Percentiles rank a stretch among this genome's conserved stretches.
Conservation (phyloP, 179 eudicot genomes). For the Nepenthes alata region DNA sequence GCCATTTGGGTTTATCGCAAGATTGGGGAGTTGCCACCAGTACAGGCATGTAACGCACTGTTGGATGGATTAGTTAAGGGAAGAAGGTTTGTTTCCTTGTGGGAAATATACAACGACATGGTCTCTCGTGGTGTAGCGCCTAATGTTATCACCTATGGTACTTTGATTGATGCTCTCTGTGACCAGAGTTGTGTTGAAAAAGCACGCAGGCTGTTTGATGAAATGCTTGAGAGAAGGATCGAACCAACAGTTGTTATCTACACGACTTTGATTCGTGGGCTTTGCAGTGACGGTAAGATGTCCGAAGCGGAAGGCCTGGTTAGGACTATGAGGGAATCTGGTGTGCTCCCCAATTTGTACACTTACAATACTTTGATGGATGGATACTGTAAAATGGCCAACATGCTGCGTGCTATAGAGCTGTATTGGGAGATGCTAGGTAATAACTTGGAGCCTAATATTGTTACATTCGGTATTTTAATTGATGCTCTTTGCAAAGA, state of each 20-base stretch:
- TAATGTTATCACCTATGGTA: constrained; percentile 59
- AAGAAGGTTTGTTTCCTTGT: constrained; percentile 33
- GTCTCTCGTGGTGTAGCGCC: constrained; percentile 32
- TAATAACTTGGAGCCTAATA: constrained; percentile 37
- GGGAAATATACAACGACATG: constrained; percentile 43
- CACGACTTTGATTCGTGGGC: constrained; percentile 52
- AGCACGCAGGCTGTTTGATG: constrained; percentile 37
- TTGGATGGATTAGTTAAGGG: constrained; percentile 57
- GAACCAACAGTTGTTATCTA: constrained; percentile 53
- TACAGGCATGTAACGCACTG: constrained; percentile 57
- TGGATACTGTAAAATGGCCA: constrained; percentile 53
- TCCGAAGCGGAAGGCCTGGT: constrained; percentile 47
- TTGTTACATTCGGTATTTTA: constrained; percentile 52
- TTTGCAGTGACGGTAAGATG: constrained; percentile 42
- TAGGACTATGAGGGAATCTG: constrained; percentile 32
- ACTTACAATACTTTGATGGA: constrained; percentile 59
- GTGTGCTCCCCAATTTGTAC: constrained; percentile 48
- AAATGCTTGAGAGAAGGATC: constrained; percentile 47
- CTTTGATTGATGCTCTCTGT: constrained; percentile 51
- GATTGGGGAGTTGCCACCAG: constrained; percentile 38
- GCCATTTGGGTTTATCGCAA: constrained; percentile 62
- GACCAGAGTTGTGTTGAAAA: constrained; percentile 32
- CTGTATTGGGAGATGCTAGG: constrained; percentile 45
- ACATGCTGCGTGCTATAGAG: constrained; percentile 19
- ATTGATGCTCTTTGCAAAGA: constrained; percentile 42